Evolutionary conservation across 768 basidiomycete genomes (phyloP), one percentile per base, ranked within the genome.

Genomic region (Lactarius sp.): DNA sequence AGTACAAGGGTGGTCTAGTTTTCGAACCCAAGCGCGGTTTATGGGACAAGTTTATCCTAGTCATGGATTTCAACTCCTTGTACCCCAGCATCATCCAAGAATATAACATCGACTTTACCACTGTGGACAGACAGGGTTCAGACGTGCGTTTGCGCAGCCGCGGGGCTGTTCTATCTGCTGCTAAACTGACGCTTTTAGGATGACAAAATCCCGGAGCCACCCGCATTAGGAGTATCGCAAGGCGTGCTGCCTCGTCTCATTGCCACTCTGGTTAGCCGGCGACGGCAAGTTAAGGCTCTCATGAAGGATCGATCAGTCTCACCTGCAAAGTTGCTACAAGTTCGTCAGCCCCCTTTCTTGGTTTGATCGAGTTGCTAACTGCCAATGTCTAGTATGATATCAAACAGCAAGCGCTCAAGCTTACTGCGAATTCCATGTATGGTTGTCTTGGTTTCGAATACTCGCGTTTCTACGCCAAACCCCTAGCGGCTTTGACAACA

Each of bases 31-130:
- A 97, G 77, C 81, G 92, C 59, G 93, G 95, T 12, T 78, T 99
- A 46, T 98, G 93, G 92, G 97, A 98, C 78, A 95, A 87, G 70
- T 97, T 81, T 72, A 90, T 98, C 75, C 82, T 99, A 18, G 97
- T 99, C 75, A 99, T 99, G 97, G 97, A 99, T 75, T 99, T 98
- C 86, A 99, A 99, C 76, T 97, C 94, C 65, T 80, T 99, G 60
- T 99, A 99, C 73, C 97, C 97, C 6, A 94, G 92, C 73, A 99
- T 99, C 78, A 99, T 99, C 53, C 97, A 98, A 71, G 97, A 99
- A 79, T 99, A 92, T 73, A 98, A 99, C 73, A 98, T 99, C 69
- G 97, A 98, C 76, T 98, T 98, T 71, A 98, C 97, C 10, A 99
- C 97, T 0, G 87, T 98, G 20, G 90, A 92, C 51, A 82, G 83